A percentile compares a stretch with the other conserved stretches of the same genome.
phyloP scores from a whole-genome alignment of 495 filamentous ascomycete genomes.

The Haplographium delicatum region DNA sequence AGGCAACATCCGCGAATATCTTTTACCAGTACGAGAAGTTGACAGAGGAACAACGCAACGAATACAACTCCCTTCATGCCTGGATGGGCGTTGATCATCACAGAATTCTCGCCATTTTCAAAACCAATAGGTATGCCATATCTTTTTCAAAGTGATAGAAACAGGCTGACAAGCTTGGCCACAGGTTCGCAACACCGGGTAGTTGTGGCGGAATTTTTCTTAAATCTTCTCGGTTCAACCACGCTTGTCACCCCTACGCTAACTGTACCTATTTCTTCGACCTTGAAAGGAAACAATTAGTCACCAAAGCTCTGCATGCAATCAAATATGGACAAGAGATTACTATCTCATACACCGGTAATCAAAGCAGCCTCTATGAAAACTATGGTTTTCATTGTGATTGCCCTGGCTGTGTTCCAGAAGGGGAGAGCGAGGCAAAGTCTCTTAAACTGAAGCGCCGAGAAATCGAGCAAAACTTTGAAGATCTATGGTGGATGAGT shows the following conservation, averaged over 20 bases:
- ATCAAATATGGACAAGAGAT: conserved; percentile 18
- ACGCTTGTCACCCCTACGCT: conserved; percentile 16
- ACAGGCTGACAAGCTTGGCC: background rate
- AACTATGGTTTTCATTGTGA: conserved; percentile 26
- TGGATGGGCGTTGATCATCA: background rate
- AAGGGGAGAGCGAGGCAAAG: too few relatives aligned
- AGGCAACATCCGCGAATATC: background rate
- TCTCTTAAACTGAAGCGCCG: too few relatives aligned
- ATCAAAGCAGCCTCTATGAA: background rate
- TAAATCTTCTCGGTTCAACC: conserved; percentile 23
- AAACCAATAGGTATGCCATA: conserved; percentile 19
- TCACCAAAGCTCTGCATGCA: background rate
- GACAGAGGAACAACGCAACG: conserved; percentile 3
- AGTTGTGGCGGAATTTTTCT: conserved; percentile 18
- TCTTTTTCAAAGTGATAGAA: background rate
- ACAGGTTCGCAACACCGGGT: conserved; percentile 14
- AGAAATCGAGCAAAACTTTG: too few relatives aligned
- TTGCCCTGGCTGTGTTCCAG: conserved; percentile 19
- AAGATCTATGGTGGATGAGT: too few relatives aligned
- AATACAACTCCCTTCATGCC: conserved; percentile 7
- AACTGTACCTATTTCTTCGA: conserved; percentile 14
- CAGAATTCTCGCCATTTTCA: conserved; percentile 14
- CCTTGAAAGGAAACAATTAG: background rate
- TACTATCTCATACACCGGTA: conserved; percentile 20
- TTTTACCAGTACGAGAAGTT: conserved; percentile 11